A percentile compares a stretch with the other conserved stretches of the same genome.
These are phyloP conservation scores for Xerocomus amazonicus DNA, from an alignment of 1,284 basidiomycete genomes.

Conservation along the genomic window DNA sequence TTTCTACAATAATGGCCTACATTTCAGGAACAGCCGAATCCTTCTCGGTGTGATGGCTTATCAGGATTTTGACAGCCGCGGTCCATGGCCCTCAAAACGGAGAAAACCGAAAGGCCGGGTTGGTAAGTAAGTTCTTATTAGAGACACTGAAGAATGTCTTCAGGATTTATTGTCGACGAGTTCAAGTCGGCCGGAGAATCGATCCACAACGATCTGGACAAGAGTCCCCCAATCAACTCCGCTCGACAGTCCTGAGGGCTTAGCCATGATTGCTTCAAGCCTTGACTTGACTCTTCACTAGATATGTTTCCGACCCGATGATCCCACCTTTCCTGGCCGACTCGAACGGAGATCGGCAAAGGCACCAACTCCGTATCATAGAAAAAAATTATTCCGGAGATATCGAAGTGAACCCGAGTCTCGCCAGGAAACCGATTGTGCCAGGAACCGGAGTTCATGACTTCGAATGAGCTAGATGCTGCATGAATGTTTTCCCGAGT, in stretches of 20 bases:
- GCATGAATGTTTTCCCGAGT: too few species aligned
- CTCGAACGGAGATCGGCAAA: background rate
- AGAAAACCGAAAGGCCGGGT: slow-evolving; percentile 39
- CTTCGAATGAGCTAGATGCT: too few species aligned
- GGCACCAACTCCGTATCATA: too few species aligned
- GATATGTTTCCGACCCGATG: background rate
- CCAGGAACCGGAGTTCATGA: too few species aligned
- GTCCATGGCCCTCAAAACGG: background rate
- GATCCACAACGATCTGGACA: slow-evolving; percentile 38
- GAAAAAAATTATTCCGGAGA: too few species aligned
- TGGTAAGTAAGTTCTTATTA: slow-evolving; percentile 40
- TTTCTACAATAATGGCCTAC: background rate
- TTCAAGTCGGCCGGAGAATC: background rate
- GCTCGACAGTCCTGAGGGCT: slow-evolving; percentile 19
- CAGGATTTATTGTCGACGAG: background rate
- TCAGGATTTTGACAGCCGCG: background rate
- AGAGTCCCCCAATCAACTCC: slow-evolving; percentile 44
- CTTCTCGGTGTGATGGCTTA: background rate
- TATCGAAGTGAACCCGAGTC: too few species aligned
- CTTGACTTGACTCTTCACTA: slow-evolving; percentile 9
- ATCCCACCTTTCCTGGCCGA: background rate
- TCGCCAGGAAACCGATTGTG: too few species aligned
- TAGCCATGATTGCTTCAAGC: slow-evolving; percentile 21
- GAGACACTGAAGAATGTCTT: background rate
- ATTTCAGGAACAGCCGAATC: background rate